Percentiles rank a stretch among this genome's conserved stretches.
phyloP scores from a whole-genome alignment of 352 stramenopile species.

The Pythium plurisporium region DNA sequence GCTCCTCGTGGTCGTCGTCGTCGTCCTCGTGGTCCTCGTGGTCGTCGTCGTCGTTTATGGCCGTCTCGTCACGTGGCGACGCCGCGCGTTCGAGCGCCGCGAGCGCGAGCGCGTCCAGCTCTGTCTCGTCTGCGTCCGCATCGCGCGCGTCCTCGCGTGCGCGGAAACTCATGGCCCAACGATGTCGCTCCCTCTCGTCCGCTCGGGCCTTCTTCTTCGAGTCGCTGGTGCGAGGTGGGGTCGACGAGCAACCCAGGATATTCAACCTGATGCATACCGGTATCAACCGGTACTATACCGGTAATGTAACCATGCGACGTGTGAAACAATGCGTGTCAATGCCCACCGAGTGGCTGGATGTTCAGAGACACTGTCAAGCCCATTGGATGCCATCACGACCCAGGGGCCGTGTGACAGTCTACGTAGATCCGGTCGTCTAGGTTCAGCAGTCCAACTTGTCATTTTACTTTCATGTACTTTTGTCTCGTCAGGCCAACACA shows the following conservation, averaged over 20 bases:
- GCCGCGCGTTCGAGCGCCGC: slow-evolving; percentile 3
- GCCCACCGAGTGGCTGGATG: no score
- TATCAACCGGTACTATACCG: background rate
- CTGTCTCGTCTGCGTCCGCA: background rate
- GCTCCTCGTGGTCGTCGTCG: no score
- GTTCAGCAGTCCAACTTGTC: no score
- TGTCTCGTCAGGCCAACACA: no score
- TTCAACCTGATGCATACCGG: background rate
- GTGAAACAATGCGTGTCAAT: no score
- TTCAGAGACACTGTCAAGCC: no score
- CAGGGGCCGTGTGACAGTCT: no score
- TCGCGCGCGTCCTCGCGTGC: slow-evolving; percentile 4
- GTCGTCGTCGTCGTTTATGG: background rate
- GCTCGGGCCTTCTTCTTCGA: background rate
- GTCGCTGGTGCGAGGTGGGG: background rate
- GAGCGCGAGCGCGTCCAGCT: slow-evolving; percentile 7
- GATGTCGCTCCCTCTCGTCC: background rate
- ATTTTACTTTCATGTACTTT: no score
- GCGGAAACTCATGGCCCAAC: slow-evolving; percentile 11
- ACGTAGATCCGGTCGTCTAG: no score
- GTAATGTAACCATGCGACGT: no score
- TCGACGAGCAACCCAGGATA: background rate
- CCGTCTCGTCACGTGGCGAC: background rate
- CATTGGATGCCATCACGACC: no score
- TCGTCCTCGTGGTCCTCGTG: no score